phyloP scores from a whole-genome alignment of 768 basidiomycete genomes.

The Phaeotremella fagi region DNA sequence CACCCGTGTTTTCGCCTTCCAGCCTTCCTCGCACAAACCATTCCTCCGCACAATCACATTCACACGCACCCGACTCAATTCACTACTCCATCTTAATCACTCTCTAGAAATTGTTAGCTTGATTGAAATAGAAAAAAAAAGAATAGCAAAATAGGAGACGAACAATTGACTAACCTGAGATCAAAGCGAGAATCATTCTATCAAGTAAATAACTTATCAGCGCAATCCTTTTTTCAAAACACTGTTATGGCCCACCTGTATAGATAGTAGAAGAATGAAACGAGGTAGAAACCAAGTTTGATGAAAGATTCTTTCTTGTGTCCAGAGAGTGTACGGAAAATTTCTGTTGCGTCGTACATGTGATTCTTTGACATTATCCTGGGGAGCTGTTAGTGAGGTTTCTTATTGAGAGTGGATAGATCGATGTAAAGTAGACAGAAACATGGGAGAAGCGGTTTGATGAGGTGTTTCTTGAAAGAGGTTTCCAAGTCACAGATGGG shows the following conservation, averaged over 20 bases:
- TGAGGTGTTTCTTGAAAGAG: too few species aligned
- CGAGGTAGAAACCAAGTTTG: slow-evolving; percentile 64
- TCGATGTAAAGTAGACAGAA: too few species aligned
- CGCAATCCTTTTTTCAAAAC: slow-evolving; percentile 45
- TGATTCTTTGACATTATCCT: slow-evolving; percentile 90
- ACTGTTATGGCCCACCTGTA: slow-evolving; percentile 65
- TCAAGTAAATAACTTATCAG: slow-evolving; percentile 4
- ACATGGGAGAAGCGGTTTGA: too few species aligned
- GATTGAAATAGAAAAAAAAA: too few species aligned
- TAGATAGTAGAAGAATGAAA: slow-evolving; percentile 67
- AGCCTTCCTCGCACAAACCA: too few species aligned
- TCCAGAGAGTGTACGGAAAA: slow-evolving; percentile 84
- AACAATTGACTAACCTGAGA: slow-evolving; percentile 51
- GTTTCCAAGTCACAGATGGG: background rate
- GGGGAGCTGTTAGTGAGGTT: background rate
- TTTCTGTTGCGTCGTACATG: slow-evolving; percentile 99
- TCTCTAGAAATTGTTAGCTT: too few species aligned
- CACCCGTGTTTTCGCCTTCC: too few species aligned
- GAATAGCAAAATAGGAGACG: too few species aligned
- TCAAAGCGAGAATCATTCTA: slow-evolving; percentile 83
- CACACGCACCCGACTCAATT: too few species aligned
- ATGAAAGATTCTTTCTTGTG: slow-evolving; percentile 97
- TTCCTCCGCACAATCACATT: too few species aligned
- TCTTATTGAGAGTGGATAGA: too few species aligned
- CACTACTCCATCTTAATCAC: too few species aligned